A percentile compares a stretch with the other conserved stretches of the same genome.
These are phyloP conservation scores for Aureoboletus auriporus DNA, from an alignment of 768 basidiomycete genomes.

Conservation along the genomic window DNA sequence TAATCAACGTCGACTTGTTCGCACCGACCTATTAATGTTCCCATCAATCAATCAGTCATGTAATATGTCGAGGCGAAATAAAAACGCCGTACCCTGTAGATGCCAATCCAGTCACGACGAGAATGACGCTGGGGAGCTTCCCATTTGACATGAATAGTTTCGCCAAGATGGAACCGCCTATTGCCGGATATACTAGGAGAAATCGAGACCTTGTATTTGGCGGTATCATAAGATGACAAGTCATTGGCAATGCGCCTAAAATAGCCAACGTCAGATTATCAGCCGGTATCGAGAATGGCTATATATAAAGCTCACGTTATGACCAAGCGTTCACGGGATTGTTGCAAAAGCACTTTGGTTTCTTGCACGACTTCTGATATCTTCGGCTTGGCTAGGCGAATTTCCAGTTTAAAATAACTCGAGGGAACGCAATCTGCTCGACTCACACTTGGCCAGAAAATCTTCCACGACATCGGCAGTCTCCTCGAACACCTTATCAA, in stretches of 20 bases:
- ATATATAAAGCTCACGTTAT: slow-evolving; percentile 66
- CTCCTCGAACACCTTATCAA: slow-evolving; percentile 95
- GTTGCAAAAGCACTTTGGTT: slow-evolving; percentile 86
- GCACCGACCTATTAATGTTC: slow-evolving; percentile 67
- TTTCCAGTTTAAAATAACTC: slow-evolving; percentile 6
- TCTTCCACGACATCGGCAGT: slow-evolving; percentile 92
- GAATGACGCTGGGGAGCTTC: slow-evolving; percentile 84
- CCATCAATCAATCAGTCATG: not conserved
- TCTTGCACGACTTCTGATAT: slow-evolving; percentile 91
- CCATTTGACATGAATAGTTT: slow-evolving; percentile 85
- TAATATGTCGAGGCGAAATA: not conserved
- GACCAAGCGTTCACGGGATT: slow-evolving; percentile 85
- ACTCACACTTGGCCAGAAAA: slow-evolving; percentile 84
- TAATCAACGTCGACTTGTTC: slow-evolving; percentile 79
- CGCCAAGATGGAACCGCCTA: slow-evolving; percentile 81
- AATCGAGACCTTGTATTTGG: slow-evolving; percentile 71
- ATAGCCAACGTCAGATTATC: not conserved
- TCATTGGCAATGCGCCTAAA: slow-evolving; percentile 76
- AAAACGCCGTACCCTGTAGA: slow-evolving; percentile 61
- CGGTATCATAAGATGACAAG: slow-evolving; percentile 71
- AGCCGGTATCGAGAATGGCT: not conserved
- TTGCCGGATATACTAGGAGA: slow-evolving; percentile 48
- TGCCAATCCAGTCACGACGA: slow-evolving; percentile 92
- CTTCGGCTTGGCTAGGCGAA: slow-evolving; percentile 68
- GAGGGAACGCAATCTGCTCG: not conserved